Evolutionary conservation across 2,329 filamentous ascomycete genomes (phyloP), one percentile per base, ranked within the genome.

Genomic region (Alternaria gaisen): DNA sequence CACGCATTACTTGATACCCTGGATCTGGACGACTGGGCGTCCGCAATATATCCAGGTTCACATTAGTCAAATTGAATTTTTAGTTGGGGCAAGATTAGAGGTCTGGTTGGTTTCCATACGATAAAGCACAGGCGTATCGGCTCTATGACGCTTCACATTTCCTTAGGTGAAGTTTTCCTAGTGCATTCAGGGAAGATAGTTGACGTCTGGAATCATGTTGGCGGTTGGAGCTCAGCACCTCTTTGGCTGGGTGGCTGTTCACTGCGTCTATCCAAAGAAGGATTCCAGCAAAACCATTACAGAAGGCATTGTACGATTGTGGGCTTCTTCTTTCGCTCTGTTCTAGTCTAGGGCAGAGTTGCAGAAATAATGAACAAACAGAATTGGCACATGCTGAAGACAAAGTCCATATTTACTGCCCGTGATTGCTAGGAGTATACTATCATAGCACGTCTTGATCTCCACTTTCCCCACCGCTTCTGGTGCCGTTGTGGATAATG

Each of bases 401-500:
- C n/a, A 16, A 34, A 11, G 12, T 28, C 18, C 22, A 14, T 38
- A 14, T 14, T 22, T 16, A 24, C 30, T 52, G 16, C 20, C 22
- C 11, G 18, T 22, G 2, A 57, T 58, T 6, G 40, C 30, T 32
- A 12, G 9, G 14, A 36, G 14, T 7, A 36, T 36, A 28, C 10
- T 16, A 22, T 26, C 7, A 52, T 24, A 56, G 14, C 24, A 24
- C 20, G n/a, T 55, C 40, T 2, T 59, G 16, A n/a, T 53, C 40
- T 9, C 53, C 62, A 30, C 28, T 47, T 12, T 24, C 61, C 32
- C 38, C 58, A 36, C 56, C 61, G 22, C 56, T 51, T 11, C 38
- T 60, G 40, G 43, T n/a, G 2, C 60, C 68, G 47, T 61, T 56
- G 26, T 59, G 57, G 57, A 72, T 60, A 7, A 70, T 24, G 12